phyloP scores from a whole-genome alignment of 805 yeast species.

The Starmerella scarabaei region DNA sequence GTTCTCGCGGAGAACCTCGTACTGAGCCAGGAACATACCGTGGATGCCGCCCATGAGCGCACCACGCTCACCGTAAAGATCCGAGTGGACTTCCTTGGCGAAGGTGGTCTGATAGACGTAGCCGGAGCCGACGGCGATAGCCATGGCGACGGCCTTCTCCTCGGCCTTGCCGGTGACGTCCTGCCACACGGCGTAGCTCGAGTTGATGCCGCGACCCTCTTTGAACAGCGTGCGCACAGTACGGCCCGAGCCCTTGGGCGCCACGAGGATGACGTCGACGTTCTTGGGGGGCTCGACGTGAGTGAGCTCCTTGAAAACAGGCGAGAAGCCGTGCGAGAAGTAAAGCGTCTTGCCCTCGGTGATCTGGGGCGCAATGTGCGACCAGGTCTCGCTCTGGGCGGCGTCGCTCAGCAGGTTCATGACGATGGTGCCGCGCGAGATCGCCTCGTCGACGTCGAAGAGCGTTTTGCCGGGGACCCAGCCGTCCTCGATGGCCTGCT shows the following conservation, averaged over 20 bases:
- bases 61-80: constrained; percentile 99
- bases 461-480: constrained; percentile 99
- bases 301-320: constrained; percentile 96
- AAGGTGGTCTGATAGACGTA: constrained; percentile 99
- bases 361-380: constrained; percentile 69
- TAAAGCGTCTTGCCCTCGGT: constrained; percentile 96
- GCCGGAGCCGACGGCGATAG: constrained; percentile 98
- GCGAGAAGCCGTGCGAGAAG: constrained; percentile 99
- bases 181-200: constrained; percentile 99
- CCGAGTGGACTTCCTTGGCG: constrained; percentile 98
- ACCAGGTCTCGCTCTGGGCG: constrained; percentile 99
- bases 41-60: constrained; percentile 99
- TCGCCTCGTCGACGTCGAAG: constrained; percentile 90
- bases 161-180: constrained; percentile 98
- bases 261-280: constrained; percentile 94
- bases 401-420: constrained; percentile 99
- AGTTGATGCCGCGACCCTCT: constrained; percentile 99
- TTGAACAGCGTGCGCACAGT: constrained; percentile 98
- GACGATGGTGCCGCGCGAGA: constrained; percentile 77
- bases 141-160: constrained; percentile 96
- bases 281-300: constrained; percentile 89
- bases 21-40: constrained; percentile 99
- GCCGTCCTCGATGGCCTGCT: constrained; percentile 98
- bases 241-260: constrained; percentile 99
- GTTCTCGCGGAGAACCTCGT: constrained; percentile 98